Conservation (phyloP, 1,139 yeast genomes). For the Eremothecium cymbalariae region DNA sequence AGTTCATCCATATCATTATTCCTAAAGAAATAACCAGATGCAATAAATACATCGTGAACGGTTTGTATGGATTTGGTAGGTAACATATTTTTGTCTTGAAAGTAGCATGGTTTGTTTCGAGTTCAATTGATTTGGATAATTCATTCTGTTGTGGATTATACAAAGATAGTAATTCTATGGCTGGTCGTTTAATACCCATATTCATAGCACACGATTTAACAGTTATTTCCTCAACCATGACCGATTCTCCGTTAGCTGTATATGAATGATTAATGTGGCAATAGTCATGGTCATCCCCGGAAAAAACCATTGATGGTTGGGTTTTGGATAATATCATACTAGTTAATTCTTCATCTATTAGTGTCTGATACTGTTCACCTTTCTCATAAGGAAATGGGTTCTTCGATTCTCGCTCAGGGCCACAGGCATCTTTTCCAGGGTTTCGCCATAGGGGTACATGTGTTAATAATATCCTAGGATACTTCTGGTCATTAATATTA, state of each 20-base stretch:
- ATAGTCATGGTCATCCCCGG: slow-evolving; percentile 97
- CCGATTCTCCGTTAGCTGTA: slow-evolving; percentile 28
- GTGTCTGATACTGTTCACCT: slow-evolving; percentile 78
- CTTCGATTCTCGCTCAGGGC: slow-evolving; percentile 57
- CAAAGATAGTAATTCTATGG: slow-evolving; percentile 71
- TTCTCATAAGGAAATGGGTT: slow-evolving; percentile 54
- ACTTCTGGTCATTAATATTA: slow-evolving; percentile 26
- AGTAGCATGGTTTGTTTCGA: slow-evolving; percentile 10
- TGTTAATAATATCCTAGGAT: slow-evolving; percentile 63
- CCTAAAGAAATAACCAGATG: slow-evolving; percentile 23
- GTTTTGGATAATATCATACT: slow-evolving; percentile 47
- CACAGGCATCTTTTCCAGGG: slow-evolving; percentile 50
- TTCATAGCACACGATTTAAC: slow-evolving; percentile 91
- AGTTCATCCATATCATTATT: slow-evolving; percentile 15
- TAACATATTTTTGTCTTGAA: slow-evolving; percentile 41
- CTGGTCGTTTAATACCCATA: slow-evolving; percentile 78
- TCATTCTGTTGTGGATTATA: slow-evolving; percentile 38
- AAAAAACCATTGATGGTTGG: slow-evolving; percentile 61
- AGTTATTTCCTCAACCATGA: slow-evolving; percentile 62
- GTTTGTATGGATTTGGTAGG: slow-evolving; percentile 59
- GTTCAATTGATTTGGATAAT: background rate
- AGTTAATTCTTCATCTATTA: slow-evolving; percentile 51
- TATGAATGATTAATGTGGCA: slow-evolving; percentile 67
- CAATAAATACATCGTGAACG: slow-evolving; percentile 38
- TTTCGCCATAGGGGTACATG: slow-evolving; percentile 73